Base-by-base conservation (phyloP, 495 filamentous ascomycete genomes). In the Sordaria brevicollis region DNA sequence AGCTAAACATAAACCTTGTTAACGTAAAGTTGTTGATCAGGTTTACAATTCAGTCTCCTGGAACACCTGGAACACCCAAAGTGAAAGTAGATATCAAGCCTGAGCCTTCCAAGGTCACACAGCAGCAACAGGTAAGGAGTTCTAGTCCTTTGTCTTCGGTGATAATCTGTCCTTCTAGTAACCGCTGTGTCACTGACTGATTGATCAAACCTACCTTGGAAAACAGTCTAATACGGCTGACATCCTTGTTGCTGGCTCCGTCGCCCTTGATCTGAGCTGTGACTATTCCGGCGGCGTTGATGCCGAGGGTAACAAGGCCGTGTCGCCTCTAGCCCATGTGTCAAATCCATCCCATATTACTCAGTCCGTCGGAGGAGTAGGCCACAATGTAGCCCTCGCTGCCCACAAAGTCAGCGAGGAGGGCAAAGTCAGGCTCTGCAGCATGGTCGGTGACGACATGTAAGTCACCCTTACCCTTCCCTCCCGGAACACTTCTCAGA, bases 291-390 rank as follows among this genome's bases (percentile, higher is more conserved):
- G 74, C 36, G 76, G 79, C 65, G 67, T 74, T 9, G 68, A 76
- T 29, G 6, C 65, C 13, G 67, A 70, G 6, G 69, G 69, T 29
- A 41, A 17, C 33, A 67, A 68, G 36, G 17, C 65, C 7, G 67
- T 74, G 1, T 74, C 74, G 8, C 93, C 92, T 17, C 78, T 84
- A 25, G 80, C 87, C 1, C 86, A 94, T 67, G 97, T 94, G 1
- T 99, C 95, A 8, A 99, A 98, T 77, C 91, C 91, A 49, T 87
- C 93, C 49, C 76, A 82, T 17, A 96, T 97, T 70, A 85, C 76
- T 21, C 93, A 96, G 75, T 90, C 90, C 7, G 83, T 97, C 31
- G 95, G 95, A 9, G 95, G 95, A n/a, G 95, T 98, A 2, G 95
- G 90, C n/a, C 88, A 91, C 76, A 99, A 99, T 75, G 90, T 97